Base-by-base conservation (phyloP, 257 asterid species). In the Paulownia fortunei region DNA sequence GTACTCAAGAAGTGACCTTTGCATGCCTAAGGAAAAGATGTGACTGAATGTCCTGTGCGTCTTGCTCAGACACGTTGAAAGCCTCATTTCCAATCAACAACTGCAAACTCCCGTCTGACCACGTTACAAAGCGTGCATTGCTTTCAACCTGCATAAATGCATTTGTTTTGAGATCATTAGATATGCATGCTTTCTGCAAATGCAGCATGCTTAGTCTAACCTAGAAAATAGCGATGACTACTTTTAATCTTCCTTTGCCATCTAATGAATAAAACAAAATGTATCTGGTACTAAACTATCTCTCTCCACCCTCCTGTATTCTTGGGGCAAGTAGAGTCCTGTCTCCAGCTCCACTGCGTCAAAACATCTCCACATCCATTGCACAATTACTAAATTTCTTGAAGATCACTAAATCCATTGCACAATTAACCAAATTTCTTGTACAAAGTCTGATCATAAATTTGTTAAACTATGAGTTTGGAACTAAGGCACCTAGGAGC, bases 51-150 rank as follows among this genome's bases (percentile, higher is more conserved):
- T 90, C 90, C 55, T 80, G 76, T 5, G 86, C 88, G 51, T 85
- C 87, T 78, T 86, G 92, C 82, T 74, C 83, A 64, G 87, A 86
- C 77, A 86, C 82, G 78, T 88, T 90, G 56, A 88, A 89, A 63
- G 88, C 86, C 85, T 90, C 90, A 41, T 83, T 82, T 37, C 92
- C 95, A 39, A 90, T 86, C 54, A 90, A 34, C 72, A 90, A 77
- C 78, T 90, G 92, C 73, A 82, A 51, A 77, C 91, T 88, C 69
- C 92, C 91, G 80, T 89, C 92, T 3, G 87, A 83, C 94, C 92
- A 89, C 66, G 76, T 79, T 75, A 86, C 91, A 80, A 90, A 86
- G 30, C 91, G 87, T 8, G 95, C 89, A 79, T 90, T 90, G 81
- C 91, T 86, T 81, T 90, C 92, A 56, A 78, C 80, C 95, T 90